phyloP scores from a whole-genome alignment of 2,329 filamentous ascomycete genomes.

The Microcera coccophila region DNA sequence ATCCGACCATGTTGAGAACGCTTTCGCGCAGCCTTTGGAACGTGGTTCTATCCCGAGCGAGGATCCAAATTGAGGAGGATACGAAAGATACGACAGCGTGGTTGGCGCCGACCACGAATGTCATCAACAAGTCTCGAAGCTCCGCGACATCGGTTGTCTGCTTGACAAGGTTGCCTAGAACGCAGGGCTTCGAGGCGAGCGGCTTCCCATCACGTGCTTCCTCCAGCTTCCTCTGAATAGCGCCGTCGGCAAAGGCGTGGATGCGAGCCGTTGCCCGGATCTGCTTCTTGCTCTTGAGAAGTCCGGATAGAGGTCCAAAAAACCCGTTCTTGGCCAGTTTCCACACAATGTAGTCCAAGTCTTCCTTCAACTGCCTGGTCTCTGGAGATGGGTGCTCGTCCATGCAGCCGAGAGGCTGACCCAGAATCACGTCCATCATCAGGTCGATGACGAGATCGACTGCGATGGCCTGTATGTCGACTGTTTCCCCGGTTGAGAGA shows the following conservation, averaged over 20 bases:
- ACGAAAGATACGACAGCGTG: neutral
- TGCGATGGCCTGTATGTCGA: neutral
- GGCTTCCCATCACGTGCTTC: neutral
- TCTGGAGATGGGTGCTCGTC: neutral
- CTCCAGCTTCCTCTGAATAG: neutral
- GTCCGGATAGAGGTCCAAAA: neutral
- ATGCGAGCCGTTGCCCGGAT: neutral
- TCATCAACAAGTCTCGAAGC: neutral
- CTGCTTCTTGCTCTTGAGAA: neutral
- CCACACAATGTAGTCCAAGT: neutral
- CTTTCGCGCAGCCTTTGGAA: neutral
- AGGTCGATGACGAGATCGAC: neutral
- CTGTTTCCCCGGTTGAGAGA: neutral
- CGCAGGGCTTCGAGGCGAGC: neutral
- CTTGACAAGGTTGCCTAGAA: neutral
- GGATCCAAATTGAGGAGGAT: neutral
- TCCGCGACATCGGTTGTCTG: neutral
- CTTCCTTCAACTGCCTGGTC: neutral
- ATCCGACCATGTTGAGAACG: neutral
- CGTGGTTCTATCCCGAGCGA: neutral
- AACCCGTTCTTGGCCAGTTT: constrained; percentile 1
- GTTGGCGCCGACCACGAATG: neutral
- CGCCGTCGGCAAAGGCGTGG: neutral
- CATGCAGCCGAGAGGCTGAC: neutral
- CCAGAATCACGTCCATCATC: neutral